Conservation (phyloP, 2,329 filamentous ascomycete species). For the Rutstroemia sydowiana region DNA sequence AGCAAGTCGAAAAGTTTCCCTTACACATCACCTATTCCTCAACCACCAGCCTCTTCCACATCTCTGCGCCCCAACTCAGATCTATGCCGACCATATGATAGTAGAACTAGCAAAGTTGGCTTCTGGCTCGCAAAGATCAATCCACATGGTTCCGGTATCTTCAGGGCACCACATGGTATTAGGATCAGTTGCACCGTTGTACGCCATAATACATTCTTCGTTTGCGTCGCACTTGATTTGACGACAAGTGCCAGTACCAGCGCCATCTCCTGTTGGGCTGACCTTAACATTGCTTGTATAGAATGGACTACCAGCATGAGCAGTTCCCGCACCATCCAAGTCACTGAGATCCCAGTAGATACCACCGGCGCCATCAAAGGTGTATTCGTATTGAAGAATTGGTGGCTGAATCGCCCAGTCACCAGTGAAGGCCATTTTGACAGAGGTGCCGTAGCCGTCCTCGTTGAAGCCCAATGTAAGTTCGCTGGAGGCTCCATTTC, state of each 20-base stretch:
- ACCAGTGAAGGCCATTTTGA: slow-evolving; percentile 6
- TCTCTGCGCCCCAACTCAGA: no score
- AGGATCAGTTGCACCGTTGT: background rate
- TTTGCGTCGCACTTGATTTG: slow-evolving; percentile 3
- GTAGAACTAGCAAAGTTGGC: background rate
- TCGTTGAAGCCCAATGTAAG: slow-evolving; percentile 1
- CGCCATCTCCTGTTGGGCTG: slow-evolving; percentile 2
- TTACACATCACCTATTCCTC: background rate
- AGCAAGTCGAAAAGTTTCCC: background rate
- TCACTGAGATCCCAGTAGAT: slow-evolving; percentile 12
- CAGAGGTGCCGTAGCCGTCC: slow-evolving; percentile 1
- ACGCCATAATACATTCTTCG: slow-evolving; percentile 2
- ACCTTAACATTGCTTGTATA: slow-evolving; percentile 4
- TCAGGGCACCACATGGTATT: slow-evolving; percentile 3
- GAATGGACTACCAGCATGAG: slow-evolving; percentile 9
- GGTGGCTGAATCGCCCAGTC: slow-evolving; percentile 4
- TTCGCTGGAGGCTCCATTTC: background rate
- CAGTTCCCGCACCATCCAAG: slow-evolving; percentile 6
- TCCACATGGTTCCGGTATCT: slow-evolving; percentile 3
- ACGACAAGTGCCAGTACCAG: slow-evolving; percentile 1
- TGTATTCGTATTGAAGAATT: slow-evolving; percentile 9
- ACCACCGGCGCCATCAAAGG: background rate
- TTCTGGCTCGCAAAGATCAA: slow-evolving; percentile 6
- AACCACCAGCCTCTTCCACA: background rate
- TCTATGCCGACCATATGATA: slow-evolving; percentile 2